A percentile compares a stretch with the other conserved stretches of the same genome.
These are phyloP conservation scores for Fusarium citri DNA, from an alignment of 2,329 filamentous ascomycete species.

Conservation along the genomic window DNA sequence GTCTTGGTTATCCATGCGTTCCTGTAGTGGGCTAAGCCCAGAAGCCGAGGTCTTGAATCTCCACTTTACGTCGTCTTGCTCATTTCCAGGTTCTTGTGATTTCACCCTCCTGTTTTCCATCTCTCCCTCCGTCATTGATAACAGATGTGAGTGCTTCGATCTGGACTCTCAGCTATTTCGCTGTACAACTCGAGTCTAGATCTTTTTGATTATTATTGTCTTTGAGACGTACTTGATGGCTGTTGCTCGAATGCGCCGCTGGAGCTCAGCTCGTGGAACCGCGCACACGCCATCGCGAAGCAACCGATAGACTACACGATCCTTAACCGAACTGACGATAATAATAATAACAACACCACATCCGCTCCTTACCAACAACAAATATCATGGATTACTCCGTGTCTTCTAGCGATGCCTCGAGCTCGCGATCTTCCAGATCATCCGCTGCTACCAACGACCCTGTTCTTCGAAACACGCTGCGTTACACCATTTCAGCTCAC, in stretches of 20 bases:
- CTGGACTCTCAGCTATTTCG: constrained; percentile 21
- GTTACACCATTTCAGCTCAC: constrained; percentile 85
- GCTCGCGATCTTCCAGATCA: constrained; percentile 38
- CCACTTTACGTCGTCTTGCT: constrained; percentile 36
- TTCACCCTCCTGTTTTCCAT: constrained; percentile 23
- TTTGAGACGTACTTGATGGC: constrained; percentile 37
- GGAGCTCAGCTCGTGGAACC: constrained; percentile 43
- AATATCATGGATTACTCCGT: constrained; percentile 37
- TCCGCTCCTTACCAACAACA: constrained; percentile 2
- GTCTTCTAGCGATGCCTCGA: constrained; percentile 39
- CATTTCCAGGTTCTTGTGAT: constrained; percentile 42
- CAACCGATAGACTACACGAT: constrained; percentile 11
- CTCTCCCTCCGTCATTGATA: constrained; percentile 8
- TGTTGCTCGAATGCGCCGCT: constrained; percentile 41
- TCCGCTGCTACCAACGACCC: constrained; percentile 63
- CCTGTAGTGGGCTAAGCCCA: constrained; percentile 8
- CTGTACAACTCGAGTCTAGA: constrained; percentile 8
- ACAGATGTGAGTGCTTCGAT: constrained; percentile 30
- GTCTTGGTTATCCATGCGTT: constrained; percentile 8
- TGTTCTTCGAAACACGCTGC: constrained; percentile 84
- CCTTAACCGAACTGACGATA: constrained; percentile 12
- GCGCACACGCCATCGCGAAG: constrained; percentile 27
- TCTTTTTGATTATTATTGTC: not conserved
- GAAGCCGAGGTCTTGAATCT: constrained; percentile 34
- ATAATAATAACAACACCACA: not conserved